Conservation (phyloP, 331 rosid species). For the Quercus lobata region DNA sequence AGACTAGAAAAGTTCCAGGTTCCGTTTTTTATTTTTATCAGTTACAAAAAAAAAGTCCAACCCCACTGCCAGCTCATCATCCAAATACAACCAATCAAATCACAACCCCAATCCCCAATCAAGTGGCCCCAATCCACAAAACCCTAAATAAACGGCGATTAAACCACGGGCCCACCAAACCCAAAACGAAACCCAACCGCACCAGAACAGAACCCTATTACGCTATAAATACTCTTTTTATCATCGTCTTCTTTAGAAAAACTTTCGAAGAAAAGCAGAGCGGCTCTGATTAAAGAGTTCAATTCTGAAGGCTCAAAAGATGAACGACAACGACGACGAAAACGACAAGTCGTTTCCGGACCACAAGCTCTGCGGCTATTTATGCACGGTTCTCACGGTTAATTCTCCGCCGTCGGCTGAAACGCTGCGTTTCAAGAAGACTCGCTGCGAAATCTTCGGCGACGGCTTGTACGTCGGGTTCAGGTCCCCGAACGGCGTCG, state of each 20-base stretch:
- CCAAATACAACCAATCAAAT: too few species aligned
- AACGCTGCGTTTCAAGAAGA: constrained; percentile 19
- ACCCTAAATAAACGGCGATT: background rate
- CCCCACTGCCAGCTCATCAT: too few species aligned
- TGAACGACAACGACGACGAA: background rate
- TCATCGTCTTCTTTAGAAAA: too few species aligned
- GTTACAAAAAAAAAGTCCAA: too few species aligned
- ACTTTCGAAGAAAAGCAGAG: too few species aligned
- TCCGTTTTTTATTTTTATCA: too few species aligned
- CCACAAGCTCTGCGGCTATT: constrained; percentile 83
- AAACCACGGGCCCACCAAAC: background rate
- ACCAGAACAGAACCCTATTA: background rate
- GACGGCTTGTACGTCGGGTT: constrained; percentile 33
- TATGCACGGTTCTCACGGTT: constrained; percentile 52
- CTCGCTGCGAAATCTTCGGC: constrained; percentile 37
- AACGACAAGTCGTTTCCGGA: constrained; percentile 33
- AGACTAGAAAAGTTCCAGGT: too few species aligned
- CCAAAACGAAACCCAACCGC: background rate
- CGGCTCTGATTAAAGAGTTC: background rate
- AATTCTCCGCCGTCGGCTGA: constrained; percentile 17
- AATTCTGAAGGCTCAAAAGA: background rate
- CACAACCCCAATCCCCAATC: too few species aligned
- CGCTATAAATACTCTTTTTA: background rate
- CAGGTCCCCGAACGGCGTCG: constrained; percentile 41
- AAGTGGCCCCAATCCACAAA: background rate